Percentiles rank a stretch among this genome's conserved stretches.
phyloP scores from a whole-genome alignment of 139 green algal genomes.

The Pycnococcus provasolii region DNA sequence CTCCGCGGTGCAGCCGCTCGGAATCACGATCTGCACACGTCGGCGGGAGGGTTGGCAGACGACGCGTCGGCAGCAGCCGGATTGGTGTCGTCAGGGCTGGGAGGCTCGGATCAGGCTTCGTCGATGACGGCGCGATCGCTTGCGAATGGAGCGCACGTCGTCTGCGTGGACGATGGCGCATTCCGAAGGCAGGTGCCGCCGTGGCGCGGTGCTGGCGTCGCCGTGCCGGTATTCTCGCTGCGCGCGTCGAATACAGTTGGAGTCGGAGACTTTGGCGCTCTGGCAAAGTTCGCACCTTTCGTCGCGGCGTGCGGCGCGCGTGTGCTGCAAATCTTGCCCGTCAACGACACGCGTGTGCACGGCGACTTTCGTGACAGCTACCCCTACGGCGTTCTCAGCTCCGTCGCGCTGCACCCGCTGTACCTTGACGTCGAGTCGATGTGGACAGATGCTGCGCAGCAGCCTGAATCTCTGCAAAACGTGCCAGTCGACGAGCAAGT shows the following conservation, averaged over 20 bases:
- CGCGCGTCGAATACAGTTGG: slow-evolving; percentile 59
- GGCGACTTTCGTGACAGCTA: slow-evolving; percentile 88
- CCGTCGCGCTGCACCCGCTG: slow-evolving; percentile 85
- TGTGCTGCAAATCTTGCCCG: slow-evolving; percentile 81
- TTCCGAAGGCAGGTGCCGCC: neutral
- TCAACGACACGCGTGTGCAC: slow-evolving; percentile 91
- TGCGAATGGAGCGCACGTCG: too few species aligned
- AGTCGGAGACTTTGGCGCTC: slow-evolving; percentile 81
- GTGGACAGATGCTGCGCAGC: slow-evolving; percentile 11
- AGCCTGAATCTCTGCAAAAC: slow-evolving; percentile 4
- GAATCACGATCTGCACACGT: too few species aligned
- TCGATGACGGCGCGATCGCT: too few species aligned
- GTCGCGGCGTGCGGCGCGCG: slow-evolving; percentile 40
- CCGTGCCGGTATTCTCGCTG: slow-evolving; percentile 80
- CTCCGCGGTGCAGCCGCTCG: too few species aligned
- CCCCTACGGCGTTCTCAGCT: slow-evolving; percentile 80
- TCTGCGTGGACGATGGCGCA: too few species aligned
- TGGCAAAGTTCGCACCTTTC: slow-evolving; percentile 69
- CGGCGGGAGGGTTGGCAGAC: too few species aligned
- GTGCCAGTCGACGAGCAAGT: neutral
- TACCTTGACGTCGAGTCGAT: slow-evolving; percentile 56
- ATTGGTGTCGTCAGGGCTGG: too few species aligned
- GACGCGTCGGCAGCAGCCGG: too few species aligned
- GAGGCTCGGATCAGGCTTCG: too few species aligned
- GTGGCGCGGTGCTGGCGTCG: slow-evolving; percentile 79